Conservation (phyloP, 1,284 basidiomycete species). For the Cystobasidium slooffiae region DNA sequence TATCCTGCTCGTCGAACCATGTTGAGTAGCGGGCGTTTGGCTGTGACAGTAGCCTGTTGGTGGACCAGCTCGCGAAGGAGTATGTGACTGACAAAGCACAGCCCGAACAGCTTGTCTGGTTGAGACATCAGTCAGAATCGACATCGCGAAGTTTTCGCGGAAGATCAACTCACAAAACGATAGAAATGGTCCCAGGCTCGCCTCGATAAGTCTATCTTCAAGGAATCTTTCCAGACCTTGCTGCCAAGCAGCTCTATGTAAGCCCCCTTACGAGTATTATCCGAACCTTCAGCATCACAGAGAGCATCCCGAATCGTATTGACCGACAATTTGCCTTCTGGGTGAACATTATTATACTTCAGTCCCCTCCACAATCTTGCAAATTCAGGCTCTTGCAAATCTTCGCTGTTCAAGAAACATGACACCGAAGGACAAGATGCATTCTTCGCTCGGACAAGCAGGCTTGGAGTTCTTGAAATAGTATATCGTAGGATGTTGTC, state of each 20-base stretch:
- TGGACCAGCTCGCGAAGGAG: conserved; percentile 26
- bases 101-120: conserved; percentile 48
- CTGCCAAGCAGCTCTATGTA: conserved; percentile 47
- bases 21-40: conserved; percentile 18
- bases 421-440: conserved; percentile 12
- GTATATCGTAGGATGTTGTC: conserved; percentile 37
- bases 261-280: background rate
- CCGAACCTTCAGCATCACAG: conserved; percentile 3
- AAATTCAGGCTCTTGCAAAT: conserved; percentile 22
- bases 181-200: conserved; percentile 50
- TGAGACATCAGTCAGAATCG: background rate
- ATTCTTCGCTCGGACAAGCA: conserved; percentile 30
- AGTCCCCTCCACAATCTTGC: conserved; percentile 36
- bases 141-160: background rate
- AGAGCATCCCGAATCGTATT: conserved; percentile 43
- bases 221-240: conserved; percentile 44
- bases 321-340: conserved; percentile 37
- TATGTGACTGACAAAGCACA: conserved; percentile 38
- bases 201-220: conserved; percentile 7
- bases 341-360: conserved; percentile 38
- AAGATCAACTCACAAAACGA: conserved; percentile 41
- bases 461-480: conserved; percentile 29
- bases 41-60: conserved; percentile 15
- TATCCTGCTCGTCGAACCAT: conserved; percentile 26
- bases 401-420: conserved; percentile 12